Conservation (phyloP, 352 stramenopile genomes). For the Globisporangium nagaii region DNA sequence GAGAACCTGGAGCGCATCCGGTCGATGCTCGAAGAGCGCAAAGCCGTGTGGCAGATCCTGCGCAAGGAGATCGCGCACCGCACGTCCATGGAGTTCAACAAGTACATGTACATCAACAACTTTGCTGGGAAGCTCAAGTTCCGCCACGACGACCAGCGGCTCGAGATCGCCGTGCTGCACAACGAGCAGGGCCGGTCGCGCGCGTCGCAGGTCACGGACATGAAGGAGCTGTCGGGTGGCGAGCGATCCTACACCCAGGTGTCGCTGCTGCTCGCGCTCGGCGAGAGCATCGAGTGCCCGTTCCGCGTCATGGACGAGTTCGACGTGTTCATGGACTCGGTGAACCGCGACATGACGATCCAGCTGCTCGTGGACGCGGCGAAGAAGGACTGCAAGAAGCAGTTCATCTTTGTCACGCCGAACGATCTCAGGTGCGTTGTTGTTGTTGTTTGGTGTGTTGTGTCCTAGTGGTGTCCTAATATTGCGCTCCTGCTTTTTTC, state of each 20-base stretch:
- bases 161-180: slow-evolving; percentile 78
- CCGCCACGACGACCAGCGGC: slow-evolving; percentile 59
- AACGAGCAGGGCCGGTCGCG: slow-evolving; percentile 68
- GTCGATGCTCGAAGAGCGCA: slow-evolving; percentile 71
- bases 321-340: slow-evolving; percentile 98
- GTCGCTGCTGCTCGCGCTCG: slow-evolving; percentile 93
- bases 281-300: slow-evolving; percentile 86
- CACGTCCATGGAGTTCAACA: slow-evolving; percentile 80
- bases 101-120: slow-evolving; percentile 81
- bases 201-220: slow-evolving; percentile 90
- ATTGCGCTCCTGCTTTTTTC: background rate
- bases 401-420: slow-evolving; percentile 88
- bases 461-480: background rate
- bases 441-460: slow-evolving; percentile 1
- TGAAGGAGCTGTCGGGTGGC: slow-evolving; percentile 96
- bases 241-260: slow-evolving; percentile 97
- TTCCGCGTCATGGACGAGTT: slow-evolving; percentile 99
- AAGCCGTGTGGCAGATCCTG: slow-evolving; percentile 68
- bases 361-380: slow-evolving; percentile 88
- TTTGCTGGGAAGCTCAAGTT: slow-evolving; percentile 84
- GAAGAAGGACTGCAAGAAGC: slow-evolving; percentile 70
- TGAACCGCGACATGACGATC: slow-evolving; percentile 95
- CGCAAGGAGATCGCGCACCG: slow-evolving; percentile 75
- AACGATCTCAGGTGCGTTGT: slow-evolving; percentile 76
- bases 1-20: slow-evolving; percentile 59